A percentile compares a stretch with the other conserved stretches of the same genome.
phyloP scores from a whole-genome alignment of 1,139 yeast species.

The Diutina sp. region DNA sequence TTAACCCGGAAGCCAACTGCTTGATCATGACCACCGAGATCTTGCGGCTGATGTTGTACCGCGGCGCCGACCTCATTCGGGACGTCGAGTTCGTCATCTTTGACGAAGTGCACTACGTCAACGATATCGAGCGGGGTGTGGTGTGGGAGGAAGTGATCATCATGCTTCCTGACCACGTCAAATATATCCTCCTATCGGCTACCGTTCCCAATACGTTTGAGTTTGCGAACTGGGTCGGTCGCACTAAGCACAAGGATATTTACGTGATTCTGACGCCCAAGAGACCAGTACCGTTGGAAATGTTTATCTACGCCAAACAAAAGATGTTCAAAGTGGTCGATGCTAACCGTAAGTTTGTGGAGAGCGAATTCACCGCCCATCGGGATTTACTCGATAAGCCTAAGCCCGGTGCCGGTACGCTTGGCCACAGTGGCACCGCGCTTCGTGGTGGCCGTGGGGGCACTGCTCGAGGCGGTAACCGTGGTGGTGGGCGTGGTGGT shows the following conservation, averaged over 20 bases:
- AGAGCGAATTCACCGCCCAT: conserved; percentile 94
- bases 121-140: conserved; percentile 94
- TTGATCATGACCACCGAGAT: conserved; percentile 97
- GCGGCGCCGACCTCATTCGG: conserved; percentile 92
- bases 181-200: conserved; percentile 79
- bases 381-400: conserved; percentile 48
- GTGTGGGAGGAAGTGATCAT: conserved; percentile 99
- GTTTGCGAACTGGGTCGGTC: conserved; percentile 97
- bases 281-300: conserved; percentile 98
- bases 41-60: conserved; percentile 83
- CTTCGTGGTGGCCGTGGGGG: conserved; percentile 32
- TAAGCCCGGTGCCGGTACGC: conserved; percentile 9
- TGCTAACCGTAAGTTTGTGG: conserved; percentile 91
- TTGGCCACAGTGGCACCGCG: conserved; percentile 27
- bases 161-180: conserved; percentile 91
- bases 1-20: conserved; percentile 94
- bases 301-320: conserved; percentile 67
- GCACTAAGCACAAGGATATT: conserved; percentile 93
- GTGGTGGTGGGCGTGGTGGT: conserved; percentile 92
- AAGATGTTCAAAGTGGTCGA: conserved; percentile 96
- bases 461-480: conserved; percentile 29
- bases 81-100: conserved; percentile 96
- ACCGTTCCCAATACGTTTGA: conserved; percentile 97
- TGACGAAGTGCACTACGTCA: conserved; percentile 96
- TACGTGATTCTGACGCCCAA: conserved; percentile 97